Evolutionary conservation across 441 rosid species (phyloP), one percentile per base, ranked within the genome.

Genomic region (Omphalea diandra): DNA sequence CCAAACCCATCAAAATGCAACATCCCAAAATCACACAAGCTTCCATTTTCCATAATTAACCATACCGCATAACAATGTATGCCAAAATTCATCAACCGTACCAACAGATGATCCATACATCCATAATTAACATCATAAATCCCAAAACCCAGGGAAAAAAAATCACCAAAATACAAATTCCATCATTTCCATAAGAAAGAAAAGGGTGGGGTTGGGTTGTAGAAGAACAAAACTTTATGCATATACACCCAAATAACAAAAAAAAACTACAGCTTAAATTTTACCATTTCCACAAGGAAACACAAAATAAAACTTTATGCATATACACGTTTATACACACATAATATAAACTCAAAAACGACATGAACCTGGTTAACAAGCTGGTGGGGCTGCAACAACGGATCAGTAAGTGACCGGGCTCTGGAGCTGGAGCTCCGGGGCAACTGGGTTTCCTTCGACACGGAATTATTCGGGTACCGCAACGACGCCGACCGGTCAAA

Each of bases 391-490:
- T 87, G 90, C 70, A 91, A 72, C 73, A 94, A 82, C 67, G 97
- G 97, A 81, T 91, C 97, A 7, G 92, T 84, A 27, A 91, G 90
- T n/a, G 97, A 88, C 53, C 96, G 82, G 53, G 97, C 85, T 71
- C 97, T 79, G 17, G 96, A 76, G 73, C 96, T 94, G 38, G 98
- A 90, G 81, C 95, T 94, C 69, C 95, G 83, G 54, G 98, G 90
- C 78, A 94, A 78, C 71, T 79, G 89, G 61, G 74, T 82, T 81
- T 86, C 89, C 85, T 85, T 91, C n/a, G 91, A 77, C 50, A 82
- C 76, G 35, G 84, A 52, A 60, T 74, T 74, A 68, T 75, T 84
- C 33, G 89, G 86, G 79, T 83, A 86, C 63, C 98, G 81, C 18
- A 85, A 73, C 0, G 97, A 91, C 14, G 84, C 68, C 0, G 95